Base-by-base conservation (phyloP, 2,329 filamentous ascomycete genomes). In the Dothistroma septosporum region DNA sequence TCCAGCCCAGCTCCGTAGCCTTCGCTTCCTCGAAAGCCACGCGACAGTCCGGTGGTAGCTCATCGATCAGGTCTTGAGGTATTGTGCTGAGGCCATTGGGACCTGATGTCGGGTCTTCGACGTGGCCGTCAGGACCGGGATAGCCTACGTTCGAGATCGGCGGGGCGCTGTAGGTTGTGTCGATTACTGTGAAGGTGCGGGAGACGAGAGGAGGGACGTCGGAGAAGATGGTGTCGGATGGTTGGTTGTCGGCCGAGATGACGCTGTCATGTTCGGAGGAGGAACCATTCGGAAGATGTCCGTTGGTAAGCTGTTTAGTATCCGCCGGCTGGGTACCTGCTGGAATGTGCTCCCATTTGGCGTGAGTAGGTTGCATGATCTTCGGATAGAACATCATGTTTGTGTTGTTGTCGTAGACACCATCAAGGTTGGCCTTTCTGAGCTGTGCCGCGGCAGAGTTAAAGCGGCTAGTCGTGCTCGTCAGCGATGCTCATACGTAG, bases 331-430 rank as follows among this genome's bases (percentile, higher is more conserved):
- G 62, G 8, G 49, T 41, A n/a, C 56, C 59, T n/a, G 80, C 77
- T 1, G 82, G 74, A 2, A 95, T 80, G 62, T 88, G 85, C 76
- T 94, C 90, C 79, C 92, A 92, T 61, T 88, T 87, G 10, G 87
- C 91, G 68, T 91, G 90, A 2, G 91, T 94, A 2, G 94, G 91
- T 75, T 99, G 94, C 84, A 92, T 96, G 70, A 83, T 89, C 64
- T 85, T 85, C 0, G 94, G 93, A 72, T 89, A 95, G 72, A 94
- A 91, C 83, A 97, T 89, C 61, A 84, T 77, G 74, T 99, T 99
- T 57, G 94, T 97, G 77, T 97, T 92, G 28, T 93, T 87, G 70
- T 99, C 92, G 76, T 97, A 97, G 57, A 93, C 84, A 53, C 94
- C 94, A 24, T 84, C 77, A 9, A 88, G 80, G 67, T 89, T 94